A percentile compares a stretch with the other conserved stretches of the same genome.
Conservation (phyloP, 2,329 filamentous ascomycete species). For the Reticulascus tulasneorum region DNA sequence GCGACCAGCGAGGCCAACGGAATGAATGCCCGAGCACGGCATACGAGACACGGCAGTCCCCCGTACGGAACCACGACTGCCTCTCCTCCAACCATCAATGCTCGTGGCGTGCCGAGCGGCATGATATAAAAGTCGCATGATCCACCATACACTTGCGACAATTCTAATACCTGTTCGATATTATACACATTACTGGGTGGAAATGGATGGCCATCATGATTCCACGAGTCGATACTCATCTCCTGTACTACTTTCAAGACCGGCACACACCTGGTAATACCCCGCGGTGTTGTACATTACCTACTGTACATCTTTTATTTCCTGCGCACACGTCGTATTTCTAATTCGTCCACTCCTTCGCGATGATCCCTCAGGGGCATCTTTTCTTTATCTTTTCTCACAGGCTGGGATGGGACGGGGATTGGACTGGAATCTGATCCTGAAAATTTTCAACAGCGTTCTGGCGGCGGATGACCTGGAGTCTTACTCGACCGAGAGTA, state of each 20-base stretch:
- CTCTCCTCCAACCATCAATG: slow-evolving; percentile 23
- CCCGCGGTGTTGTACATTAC: background rate
- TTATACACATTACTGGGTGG: slow-evolving; percentile 3
- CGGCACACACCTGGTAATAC: background rate
- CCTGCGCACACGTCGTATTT: too few relatives aligned
- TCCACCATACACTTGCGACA: background rate
- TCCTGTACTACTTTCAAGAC: slow-evolving; percentile 2
- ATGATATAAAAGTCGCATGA: slow-evolving; percentile 36
- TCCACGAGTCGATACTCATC: slow-evolving; percentile 10
- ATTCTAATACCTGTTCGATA: slow-evolving; percentile 4
- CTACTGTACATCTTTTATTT: slow-evolving; percentile 11
- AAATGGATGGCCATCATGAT: slow-evolving; percentile 10
- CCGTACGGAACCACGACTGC: slow-evolving; percentile 20
- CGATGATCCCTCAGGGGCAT: too few relatives aligned
- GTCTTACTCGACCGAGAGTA: slow-evolving; percentile 8
- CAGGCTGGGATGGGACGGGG: slow-evolving; percentile 10
- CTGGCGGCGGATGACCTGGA: slow-evolving; percentile 11
- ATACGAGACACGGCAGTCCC: slow-evolving; percentile 19
- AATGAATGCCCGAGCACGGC: slow-evolving; percentile 23
- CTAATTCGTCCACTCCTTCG: background rate
- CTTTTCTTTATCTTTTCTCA: too few relatives aligned
- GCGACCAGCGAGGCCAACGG: slow-evolving; percentile 35
- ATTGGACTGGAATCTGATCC: slow-evolving; percentile 31
- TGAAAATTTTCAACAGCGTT: too few relatives aligned
- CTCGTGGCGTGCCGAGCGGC: slow-evolving; percentile 32